Base-by-base conservation (phyloP, 176 grass and related monocot genomes). In the Bolboschoenus planiculmis region DNA sequence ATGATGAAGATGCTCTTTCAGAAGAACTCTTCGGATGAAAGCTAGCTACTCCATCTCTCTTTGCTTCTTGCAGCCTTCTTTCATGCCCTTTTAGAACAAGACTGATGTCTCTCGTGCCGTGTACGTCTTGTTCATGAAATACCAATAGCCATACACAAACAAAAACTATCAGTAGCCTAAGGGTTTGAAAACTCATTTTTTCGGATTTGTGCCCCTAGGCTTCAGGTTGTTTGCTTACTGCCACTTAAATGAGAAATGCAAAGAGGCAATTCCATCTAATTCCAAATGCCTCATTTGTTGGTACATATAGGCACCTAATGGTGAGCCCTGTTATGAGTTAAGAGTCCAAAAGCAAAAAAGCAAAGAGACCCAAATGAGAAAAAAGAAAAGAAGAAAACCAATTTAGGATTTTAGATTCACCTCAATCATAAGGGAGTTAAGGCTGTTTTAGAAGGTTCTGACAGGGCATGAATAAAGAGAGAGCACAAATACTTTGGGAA, bases 401-500 rank as follows among this genome's bases (percentile, higher is more conserved):
- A 72, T 60, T 78, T 76, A 50, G 43, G 79, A 79, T 84, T 85
- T 88, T 88, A 74, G 80, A 93, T 93, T 82, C 84, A 78, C 46
- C 37, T 75, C 86, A 88, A 85, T 90, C 84, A 90, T 93, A 87
- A 53, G 85, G 75, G 68, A 74, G 71, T 80, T 79, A 84, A 93
- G 88, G 59, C 81, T 93, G 88, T 88, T 87, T 89, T 88, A 90
- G 88, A 93, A 90, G 88, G 70, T 93, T 90, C 91, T 88, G 81
- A 87, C 91, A 93, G 59, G 68, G 84, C 76, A 90, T 85, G 86
- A 83, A 93, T 90, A 90, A 93, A 90, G 91, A 71, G 35, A 67
- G 58, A 81, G 50, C 84, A 89, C 56, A 70, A 88, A 82, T 81
- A 39, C 86, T 85, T 87, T 91, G 84, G 81, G 88, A 93, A 87